These are phyloP conservation scores for Coemansia asiatica DNA, from an alignment of 192 early-diverging fungal species.

Conservation along the genomic window DNA sequence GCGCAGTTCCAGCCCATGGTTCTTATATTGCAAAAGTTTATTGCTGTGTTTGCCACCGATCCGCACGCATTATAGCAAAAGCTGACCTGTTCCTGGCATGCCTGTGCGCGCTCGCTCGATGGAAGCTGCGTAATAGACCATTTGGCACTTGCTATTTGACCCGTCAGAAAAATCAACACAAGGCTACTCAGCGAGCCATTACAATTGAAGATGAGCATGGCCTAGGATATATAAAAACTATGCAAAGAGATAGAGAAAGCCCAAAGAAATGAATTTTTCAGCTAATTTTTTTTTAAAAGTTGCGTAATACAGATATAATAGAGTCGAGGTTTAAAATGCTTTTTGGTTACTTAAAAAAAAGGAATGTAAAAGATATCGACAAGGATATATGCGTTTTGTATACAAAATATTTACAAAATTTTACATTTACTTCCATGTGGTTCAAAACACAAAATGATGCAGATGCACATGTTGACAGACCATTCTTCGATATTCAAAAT, in stretches of 20 bases:
- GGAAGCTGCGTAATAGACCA: constrained; percentile 46
- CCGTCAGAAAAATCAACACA: background rate
- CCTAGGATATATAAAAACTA: background rate
- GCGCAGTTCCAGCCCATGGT: constrained; percentile 56
- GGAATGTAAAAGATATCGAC: no score
- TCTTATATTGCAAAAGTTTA: constrained; percentile 54
- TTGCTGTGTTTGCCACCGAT: constrained; percentile 28
- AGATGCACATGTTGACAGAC: no score
- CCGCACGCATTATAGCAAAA: constrained; percentile 52
- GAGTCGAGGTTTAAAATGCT: no score
- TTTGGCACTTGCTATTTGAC: constrained; percentile 11
- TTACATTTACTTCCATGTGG: no score
- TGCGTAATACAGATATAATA: no score
- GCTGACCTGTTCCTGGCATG: constrained; percentile 51
- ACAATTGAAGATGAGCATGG: background rate
- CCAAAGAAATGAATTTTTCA: background rate
- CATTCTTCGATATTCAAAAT: no score
- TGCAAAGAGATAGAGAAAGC: background rate
- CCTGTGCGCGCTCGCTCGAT: constrained; percentile 41
- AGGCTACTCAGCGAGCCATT: background rate
- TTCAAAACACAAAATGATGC: no score
- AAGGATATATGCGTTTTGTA: no score
- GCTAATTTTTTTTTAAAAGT: no score
- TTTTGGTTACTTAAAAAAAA: no score
- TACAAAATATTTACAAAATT: no score